Conservation (phyloP, 192 early-diverging fungal species). For the Backusella circina region DNA sequence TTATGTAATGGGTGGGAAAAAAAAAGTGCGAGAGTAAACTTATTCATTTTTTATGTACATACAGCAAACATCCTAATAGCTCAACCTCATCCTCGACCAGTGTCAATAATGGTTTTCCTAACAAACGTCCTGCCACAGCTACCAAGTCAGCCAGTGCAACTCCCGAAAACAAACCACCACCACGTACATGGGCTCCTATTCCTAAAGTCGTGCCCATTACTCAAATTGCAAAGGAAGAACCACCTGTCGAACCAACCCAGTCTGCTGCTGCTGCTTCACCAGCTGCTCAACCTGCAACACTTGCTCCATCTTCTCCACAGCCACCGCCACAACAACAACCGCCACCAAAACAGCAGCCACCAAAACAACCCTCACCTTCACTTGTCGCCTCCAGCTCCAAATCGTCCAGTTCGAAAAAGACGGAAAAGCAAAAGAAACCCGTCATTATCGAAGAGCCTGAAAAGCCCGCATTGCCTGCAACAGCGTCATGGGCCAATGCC, state of each 20-base stretch:
- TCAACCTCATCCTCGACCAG: not conserved
- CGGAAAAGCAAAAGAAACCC: not conserved
- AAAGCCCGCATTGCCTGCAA: slow-evolving; percentile 47
- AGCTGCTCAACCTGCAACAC: not conserved
- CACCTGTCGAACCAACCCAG: not conserved
- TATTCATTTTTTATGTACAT: not conserved
- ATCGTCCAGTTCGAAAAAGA: not conserved
- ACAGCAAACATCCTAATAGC: slow-evolving; percentile 7
- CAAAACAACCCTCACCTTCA: not conserved
- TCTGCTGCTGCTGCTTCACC: not conserved
- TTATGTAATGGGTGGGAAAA: not conserved
- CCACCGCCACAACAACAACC: not conserved
- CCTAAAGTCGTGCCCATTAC: slow-evolving; percentile 11
- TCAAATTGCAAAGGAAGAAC: not conserved
- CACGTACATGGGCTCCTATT: slow-evolving; percentile 22
- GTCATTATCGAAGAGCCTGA: slow-evolving; percentile 12
- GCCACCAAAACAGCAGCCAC: not conserved
- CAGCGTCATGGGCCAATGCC: slow-evolving; percentile 61
- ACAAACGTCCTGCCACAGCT: slow-evolving; percentile 5
- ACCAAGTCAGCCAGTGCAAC: not conserved
- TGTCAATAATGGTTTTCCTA: not conserved
- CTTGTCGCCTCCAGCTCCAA: not conserved
- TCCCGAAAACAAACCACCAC: not conserved
- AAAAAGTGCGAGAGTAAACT: not conserved
- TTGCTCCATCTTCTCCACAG: not conserved